phyloP scores from a whole-genome alignment of 768 basidiomycete species.

The Amanita phalloides region DNA sequence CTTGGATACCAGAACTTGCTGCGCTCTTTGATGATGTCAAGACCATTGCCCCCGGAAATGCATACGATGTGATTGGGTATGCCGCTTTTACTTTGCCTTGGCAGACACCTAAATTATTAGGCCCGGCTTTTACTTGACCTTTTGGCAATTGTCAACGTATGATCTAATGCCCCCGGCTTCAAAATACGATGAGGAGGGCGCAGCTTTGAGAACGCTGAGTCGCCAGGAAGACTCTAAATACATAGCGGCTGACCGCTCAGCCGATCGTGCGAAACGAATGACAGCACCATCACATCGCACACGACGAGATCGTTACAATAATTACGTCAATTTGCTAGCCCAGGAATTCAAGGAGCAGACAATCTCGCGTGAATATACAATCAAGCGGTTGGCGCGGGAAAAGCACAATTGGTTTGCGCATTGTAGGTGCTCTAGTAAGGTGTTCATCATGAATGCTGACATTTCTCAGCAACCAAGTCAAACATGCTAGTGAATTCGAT shows the following conservation, averaged over 20 bases:
- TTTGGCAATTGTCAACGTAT: slow-evolving; percentile 93
- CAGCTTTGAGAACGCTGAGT: slow-evolving; percentile 47
- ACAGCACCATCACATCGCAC: slow-evolving; percentile 48
- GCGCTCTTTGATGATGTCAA: slow-evolving; percentile 68
- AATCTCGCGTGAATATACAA: slow-evolving; percentile 57
- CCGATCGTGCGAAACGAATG: slow-evolving; percentile 49
- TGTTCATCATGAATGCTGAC: neutral
- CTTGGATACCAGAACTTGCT: slow-evolving; percentile 72
- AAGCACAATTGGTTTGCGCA: slow-evolving; percentile 79
- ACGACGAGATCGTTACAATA: slow-evolving; percentile 55
- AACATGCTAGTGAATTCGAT: slow-evolving; percentile 46
- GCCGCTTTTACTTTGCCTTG: slow-evolving; percentile 13
- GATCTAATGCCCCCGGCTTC: slow-evolving; percentile 73
- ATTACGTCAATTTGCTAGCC: slow-evolving; percentile 45
- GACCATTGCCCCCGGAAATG: slow-evolving; percentile 57
- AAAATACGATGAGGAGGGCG: slow-evolving; percentile 73
- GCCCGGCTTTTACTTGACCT: slow-evolving; percentile 87
- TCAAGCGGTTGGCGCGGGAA: slow-evolving; percentile 68
- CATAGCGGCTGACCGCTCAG: slow-evolving; percentile 58
- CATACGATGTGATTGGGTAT: slow-evolving; percentile 62
- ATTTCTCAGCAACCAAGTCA: slow-evolving; percentile 29
- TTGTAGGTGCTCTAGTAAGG: slow-evolving; percentile 20
- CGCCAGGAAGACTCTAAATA: slow-evolving; percentile 59
- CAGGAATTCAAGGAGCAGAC: slow-evolving; percentile 74
- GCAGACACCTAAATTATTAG: slow-evolving; percentile 26